Evolutionary conservation across 306 rosid genomes (phyloP), one percentile per base, ranked within the genome.

Genomic region (Trifolium subterraneum): DNA sequence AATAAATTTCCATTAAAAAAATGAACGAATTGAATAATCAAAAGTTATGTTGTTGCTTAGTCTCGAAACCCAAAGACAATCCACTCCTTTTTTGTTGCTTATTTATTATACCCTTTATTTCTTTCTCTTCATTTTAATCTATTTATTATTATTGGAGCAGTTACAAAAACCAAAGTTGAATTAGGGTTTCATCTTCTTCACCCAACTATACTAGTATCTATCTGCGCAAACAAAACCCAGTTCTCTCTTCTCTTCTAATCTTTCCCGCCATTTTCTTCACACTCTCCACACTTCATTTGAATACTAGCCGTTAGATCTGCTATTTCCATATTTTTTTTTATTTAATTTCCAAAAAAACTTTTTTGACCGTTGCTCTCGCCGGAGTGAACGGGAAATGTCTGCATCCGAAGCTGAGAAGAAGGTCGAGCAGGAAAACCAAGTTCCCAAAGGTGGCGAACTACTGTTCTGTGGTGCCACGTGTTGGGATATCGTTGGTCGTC

Each of bases 391-490:
- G 86, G 91, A 86, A 91, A 94, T 94, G 98, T 86, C 98, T 80
- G 76, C 86, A 27, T 85, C 82, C 31, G 91, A 74, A 70, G 85
- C 80, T 67, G 96, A 71, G 89, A 88, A 80, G 79, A 85, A 87
- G 89, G 89, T 62, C 7, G 96, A 71, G 71, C 87, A 77, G 70
- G 81, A 77, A 64, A 63, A 79, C 48, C 74, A 71, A 77, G 80
- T 38, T 7, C 81, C 72, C 65, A 87, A 82, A 55, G 86, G 84
- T 2, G 98, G 98, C 15, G 99, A 94, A 82, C 90, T 94, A 31
- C 79, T 94, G 88, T 92, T 90, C 85, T 94, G 99, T 60, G 99
- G 99, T 23, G 99, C 83, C 58, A 90, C 99, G 65, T 75, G 79
- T 64, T 94, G 99, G 99, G 97, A 94, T 75, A 76, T 78, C 18